Base-by-base conservation (phyloP, 106 monocot genomes). In the Vanilla planifolia region DNA sequence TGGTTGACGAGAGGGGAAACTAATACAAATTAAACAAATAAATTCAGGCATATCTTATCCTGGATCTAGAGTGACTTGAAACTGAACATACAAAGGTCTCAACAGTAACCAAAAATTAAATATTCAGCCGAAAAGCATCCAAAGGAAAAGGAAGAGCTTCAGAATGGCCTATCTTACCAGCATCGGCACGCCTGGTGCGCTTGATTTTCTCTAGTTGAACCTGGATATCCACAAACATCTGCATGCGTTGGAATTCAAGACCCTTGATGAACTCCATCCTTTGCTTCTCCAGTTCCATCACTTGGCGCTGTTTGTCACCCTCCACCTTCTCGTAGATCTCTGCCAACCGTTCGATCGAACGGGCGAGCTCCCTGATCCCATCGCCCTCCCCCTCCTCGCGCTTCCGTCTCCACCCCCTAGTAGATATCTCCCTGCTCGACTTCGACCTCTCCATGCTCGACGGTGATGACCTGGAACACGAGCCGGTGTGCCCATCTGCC, bases 271-370 rank as follows among this genome's bases (percentile, higher is more conserved):
- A 86, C 70, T 98, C 87, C 91, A 98, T 98, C 66, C 79, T 42
- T 79, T 98, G 91, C 84, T 74, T 87, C 79, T 98, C 96, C 68
- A 98, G 67, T 44, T 98, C 84, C 57, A 88, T 65, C 79, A 91
- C 72, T 55, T 98, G 87, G 55, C 67, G 24, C 70, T 88, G 84
- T 71, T 88, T 91, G 20, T 72, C 71, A 29, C 47, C 56, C 69
- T 91, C 96, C 60, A 98, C 84, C 52, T 69, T 70, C 77, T 96
- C 95, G 43, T 90, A 96, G 25, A 96, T 81, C 71, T 90, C 86
- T 3, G 76, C 77, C 35, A 96, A 78, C 43, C 63, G 71, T 44
- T 60, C 52, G 8, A 98, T 82, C 15, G 85, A 87, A 35, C 63
- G 67, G 1, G 96, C 84, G 24, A 96, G 64, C 35, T 91, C 69